phyloP scores from a whole-genome alignment of 2,329 filamentous ascomycete genomes.

The Lasiodiplodia gonubiensis region DNA sequence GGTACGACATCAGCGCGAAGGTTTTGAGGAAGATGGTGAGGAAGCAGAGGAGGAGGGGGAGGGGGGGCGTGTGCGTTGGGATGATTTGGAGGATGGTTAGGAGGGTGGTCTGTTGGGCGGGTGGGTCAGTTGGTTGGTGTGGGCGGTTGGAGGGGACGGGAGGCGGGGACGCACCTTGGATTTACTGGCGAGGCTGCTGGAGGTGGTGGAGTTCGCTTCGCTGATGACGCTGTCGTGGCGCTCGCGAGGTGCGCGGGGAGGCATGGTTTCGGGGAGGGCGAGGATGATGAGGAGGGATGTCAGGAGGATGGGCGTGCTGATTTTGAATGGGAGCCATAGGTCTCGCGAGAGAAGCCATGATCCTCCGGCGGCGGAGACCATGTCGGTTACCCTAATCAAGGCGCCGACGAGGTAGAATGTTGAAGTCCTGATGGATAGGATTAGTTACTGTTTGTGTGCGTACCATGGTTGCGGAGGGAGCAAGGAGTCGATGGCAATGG shows the following conservation, averaged over 20 bases:
- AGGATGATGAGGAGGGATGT: constrained; percentile 9
- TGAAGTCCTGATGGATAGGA: background rate
- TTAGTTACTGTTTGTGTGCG: too few relatives aligned
- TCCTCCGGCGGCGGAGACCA: constrained; percentile 2
- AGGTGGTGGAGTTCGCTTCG: background rate
- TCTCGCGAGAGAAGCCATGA: constrained; percentile 7
- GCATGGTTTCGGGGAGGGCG: constrained; percentile 10
- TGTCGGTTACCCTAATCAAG: constrained; percentile 18
- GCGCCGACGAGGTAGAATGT: constrained; percentile 24
- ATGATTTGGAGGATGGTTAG: background rate
- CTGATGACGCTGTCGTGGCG: constrained; percentile 10
- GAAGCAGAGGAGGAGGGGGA: constrained; percentile 14
- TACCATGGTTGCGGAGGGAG: too few relatives aligned
- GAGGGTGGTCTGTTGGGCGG: background rate
- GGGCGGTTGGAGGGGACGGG: too few relatives aligned
- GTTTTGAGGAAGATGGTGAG: constrained; percentile 24
- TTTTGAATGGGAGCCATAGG: constrained; percentile 26
- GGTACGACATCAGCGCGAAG: constrained; percentile 22
- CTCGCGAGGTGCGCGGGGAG: background rate
- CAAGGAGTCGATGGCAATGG: too few relatives aligned
- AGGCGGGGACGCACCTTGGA: background rate
- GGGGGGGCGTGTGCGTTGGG: background rate
- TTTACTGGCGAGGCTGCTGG: background rate
- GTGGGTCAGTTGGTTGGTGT: too few relatives aligned
- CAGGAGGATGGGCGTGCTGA: constrained; percentile 19